Percentiles rank a stretch among this genome's conserved stretches.
Conservation (phyloP, 2,329 filamentous ascomycete genomes). For the Plenodomus lindquistii region DNA sequence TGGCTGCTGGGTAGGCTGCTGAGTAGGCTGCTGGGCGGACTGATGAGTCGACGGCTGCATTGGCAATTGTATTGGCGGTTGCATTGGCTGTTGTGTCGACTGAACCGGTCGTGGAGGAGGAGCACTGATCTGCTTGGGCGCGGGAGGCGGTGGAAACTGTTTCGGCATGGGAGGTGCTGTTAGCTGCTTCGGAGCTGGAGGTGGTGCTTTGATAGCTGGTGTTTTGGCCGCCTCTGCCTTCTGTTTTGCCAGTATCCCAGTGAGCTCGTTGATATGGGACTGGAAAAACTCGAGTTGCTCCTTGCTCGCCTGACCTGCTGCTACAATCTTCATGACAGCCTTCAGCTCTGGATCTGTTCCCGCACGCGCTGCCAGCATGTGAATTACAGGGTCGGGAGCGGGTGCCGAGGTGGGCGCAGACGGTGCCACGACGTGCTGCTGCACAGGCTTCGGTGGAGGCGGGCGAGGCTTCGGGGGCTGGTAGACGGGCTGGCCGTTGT, state of each 20-base stretch:
- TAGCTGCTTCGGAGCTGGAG: constrained; percentile 16
- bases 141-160: constrained; percentile 6
- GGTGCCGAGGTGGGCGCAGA: constrained; percentile 33
- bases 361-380: constrained; percentile 75
- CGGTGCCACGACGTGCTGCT: constrained; percentile 26
- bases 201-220: constrained; percentile 18
- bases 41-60: not conserved
- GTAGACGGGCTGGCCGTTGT: constrained; percentile 17
- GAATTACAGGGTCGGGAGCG: constrained; percentile 75
- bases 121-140: constrained; percentile 13
- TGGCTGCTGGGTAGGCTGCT: not conserved
- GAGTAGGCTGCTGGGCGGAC: not conserved
- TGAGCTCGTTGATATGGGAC: constrained; percentile 78
- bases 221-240: constrained; percentile 40
- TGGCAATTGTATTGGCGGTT: constrained; percentile 4
- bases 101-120: constrained; percentile 13
- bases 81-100: constrained; percentile 2
- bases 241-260: constrained; percentile 52
- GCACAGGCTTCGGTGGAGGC: constrained; percentile 33
- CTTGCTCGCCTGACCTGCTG: constrained; percentile 71
- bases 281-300: constrained; percentile 77
- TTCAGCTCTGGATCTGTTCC: constrained; percentile 73
- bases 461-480: constrained; percentile 34
- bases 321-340: constrained; percentile 81
- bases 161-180: constrained; percentile 13